These are phyloP conservation scores for Carex pumila DNA, from an alignment of 176 grass and related monocot species.

Conservation along the genomic window DNA sequence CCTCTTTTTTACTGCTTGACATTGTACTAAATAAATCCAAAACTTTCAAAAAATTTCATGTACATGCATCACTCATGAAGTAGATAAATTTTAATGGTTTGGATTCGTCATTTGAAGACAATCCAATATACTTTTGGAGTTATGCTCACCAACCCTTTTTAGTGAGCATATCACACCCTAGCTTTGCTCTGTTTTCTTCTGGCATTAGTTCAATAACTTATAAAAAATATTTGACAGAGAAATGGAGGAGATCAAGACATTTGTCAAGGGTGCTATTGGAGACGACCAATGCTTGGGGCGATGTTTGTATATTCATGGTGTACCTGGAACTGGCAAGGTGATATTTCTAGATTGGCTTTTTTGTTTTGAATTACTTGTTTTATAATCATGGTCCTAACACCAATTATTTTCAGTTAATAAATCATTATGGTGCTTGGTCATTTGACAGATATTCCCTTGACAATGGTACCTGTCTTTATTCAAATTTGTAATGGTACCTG, in stretches of 20 bases:
- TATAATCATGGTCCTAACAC: not conserved
- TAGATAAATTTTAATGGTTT: no score
- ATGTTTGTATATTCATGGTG: constrained; percentile 96
- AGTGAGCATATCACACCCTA: no score
- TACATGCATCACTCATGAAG: no score
- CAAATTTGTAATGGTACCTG: not conserved
- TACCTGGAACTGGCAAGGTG: constrained; percentile 98
- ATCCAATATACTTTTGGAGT: no score
- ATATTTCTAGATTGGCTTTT: not conserved
- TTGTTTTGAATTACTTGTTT: constrained; percentile 10
- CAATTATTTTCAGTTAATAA: not conserved
- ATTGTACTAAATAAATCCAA: no score
- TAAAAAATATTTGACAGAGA: constrained; percentile 40
- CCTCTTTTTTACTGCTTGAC: no score
- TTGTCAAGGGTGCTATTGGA: constrained; percentile 87
- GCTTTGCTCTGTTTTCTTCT: not conserved
- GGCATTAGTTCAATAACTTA: not conserved
- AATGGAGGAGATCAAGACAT: constrained; percentile 86
- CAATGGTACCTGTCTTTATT: not conserved
- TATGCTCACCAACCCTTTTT: no score
- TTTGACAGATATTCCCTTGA: not conserved
- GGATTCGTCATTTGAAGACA: no score
- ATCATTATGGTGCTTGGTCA: not conserved
- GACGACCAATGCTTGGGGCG: constrained; percentile 84
- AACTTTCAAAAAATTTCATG: no score